Evolutionary conservation across 73 alveolate genomes (phyloP).

Genomic region (Paramecium sonneborni): DNA sequence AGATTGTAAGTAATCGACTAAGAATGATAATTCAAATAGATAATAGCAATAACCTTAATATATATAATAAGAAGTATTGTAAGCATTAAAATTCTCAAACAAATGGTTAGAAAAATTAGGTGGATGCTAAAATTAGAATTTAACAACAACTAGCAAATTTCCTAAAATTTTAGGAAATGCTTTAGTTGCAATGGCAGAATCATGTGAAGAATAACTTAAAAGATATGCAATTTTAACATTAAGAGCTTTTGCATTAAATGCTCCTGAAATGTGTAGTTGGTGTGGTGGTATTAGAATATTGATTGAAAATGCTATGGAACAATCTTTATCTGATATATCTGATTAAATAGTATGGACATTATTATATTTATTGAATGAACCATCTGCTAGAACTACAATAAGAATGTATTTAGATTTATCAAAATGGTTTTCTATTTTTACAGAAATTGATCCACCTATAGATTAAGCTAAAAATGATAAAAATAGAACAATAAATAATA

Average conservation of each 20-base stretch:
- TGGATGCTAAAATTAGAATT: background rate
- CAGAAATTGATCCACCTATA: conserved; percentile 65
- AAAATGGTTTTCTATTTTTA: conserved; percentile 56
- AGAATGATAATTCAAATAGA: background rate
- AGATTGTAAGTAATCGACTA: background rate
- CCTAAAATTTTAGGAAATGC: conserved; percentile 65
- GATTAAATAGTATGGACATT: conserved; percentile 60
- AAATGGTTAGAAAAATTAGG: conserved; percentile 58
- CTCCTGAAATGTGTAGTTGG: conserved; percentile 65
- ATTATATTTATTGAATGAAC: conserved; percentile 60
- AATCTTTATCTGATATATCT: conserved; percentile 11
- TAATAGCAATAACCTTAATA: background rate
- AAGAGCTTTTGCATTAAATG: conserved; percentile 56
- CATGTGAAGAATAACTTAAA: conserved; percentile 46
- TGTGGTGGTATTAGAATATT: conserved; percentile 64
- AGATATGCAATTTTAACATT: conserved; percentile 51
- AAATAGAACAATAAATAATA: background rate
- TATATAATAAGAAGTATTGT: conserved; percentile 2
- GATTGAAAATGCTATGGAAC: conserved; percentile 55
- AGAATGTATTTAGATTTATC: conserved; percentile 66
- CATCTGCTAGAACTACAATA: conserved; percentile 46
- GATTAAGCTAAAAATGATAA: conserved; percentile 49
- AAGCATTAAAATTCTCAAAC: conserved; percentile 61
- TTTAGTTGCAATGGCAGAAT: conserved; percentile 65
- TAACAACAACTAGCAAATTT: conserved; percentile 6